Percentiles rank a stretch among this genome's conserved stretches.
Evolutionary conservation across 106 monocot genomes (phyloP).

Genomic region (Dioscorea zingiberensis): DNA sequence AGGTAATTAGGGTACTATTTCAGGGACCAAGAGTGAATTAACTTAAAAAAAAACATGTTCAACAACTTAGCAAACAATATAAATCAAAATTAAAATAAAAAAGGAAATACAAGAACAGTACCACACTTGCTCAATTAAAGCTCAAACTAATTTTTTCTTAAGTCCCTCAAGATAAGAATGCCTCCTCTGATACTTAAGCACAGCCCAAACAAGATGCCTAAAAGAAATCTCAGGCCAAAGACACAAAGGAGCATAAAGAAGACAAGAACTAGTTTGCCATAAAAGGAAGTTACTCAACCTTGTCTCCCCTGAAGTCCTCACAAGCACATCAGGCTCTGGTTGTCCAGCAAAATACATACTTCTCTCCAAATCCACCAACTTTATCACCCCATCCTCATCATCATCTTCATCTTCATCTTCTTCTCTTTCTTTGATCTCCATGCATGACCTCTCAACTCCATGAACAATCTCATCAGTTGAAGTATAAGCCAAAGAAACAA

Average conservation of each 20-base stretch:
- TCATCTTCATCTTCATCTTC: background rate
- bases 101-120: too few species aligned
- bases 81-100: too few species aligned
- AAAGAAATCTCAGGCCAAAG: constrained; percentile 48
- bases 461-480: constrained; percentile 39
- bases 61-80: too few species aligned
- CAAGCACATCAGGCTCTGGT: constrained; percentile 37
- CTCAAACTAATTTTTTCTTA: constrained; percentile 13
- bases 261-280: constrained; percentile 27
- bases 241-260: constrained; percentile 17
- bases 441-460: constrained; percentile 12
- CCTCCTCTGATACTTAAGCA: constrained; percentile 33
- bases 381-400: background rate
- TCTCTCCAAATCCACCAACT: constrained; percentile 17
- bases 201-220: constrained; percentile 36
- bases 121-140: too few species aligned
- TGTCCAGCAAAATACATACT: constrained; percentile 9
- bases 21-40: too few species aligned
- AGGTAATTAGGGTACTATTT: too few species aligned
- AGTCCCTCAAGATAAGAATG: constrained; percentile 20
- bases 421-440: background rate
- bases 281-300: constrained; percentile 49
- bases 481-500: constrained; percentile 39
- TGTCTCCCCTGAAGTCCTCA: constrained; percentile 52
- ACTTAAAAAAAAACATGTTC: too few species aligned